Evolutionary conservation across 176 grass and related monocot species (phyloP), one percentile per base, ranked within the genome.

Genomic region (Neostapfia colusana): DNA sequence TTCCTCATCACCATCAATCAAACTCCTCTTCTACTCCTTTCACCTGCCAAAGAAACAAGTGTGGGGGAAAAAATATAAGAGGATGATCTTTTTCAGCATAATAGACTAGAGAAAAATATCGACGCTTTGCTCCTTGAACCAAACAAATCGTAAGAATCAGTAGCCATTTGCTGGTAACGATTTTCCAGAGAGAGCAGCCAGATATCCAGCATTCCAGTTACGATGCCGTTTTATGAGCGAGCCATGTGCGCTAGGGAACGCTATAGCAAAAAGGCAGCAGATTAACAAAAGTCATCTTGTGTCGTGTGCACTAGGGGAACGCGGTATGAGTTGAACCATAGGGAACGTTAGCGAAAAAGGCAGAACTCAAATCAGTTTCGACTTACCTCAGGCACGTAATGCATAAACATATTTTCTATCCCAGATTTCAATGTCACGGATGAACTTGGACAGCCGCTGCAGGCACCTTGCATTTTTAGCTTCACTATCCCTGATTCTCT

Each of bases 391-490:
- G 95, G 89, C 3, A 99, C 89, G 87, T 99, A 99, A 84, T 99
- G 95, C 92, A 89, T 99, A 60, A 99, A 89, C 95, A 99, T 99
- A 78, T 99, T 99, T 73, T 99, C 95, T 62, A 99, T 99, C 58
- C 95, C 95, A 67, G 92, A 95, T 77, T 99, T 99, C 82, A 99
- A 84, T 2, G 95, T 99, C 28, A 95, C 92, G 17, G 95, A 92
- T 17, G 95, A 99, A 83, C 95, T 99, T 13, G 95, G 95, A 75
- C 95, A 95, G 43, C 95, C 95, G 1, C 95, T 99, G 77, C 95
- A 99, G 45, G 95, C 92, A 37, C 95, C 95, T 91, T 99, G 95
- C 95, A 99, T 95, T 83, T 78, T 90, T 80, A 99, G 69, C 85
- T 95, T 99, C 65, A 99, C 95, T 58, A 92, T 65, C 36, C 95